Base-by-base conservation (phyloP, 75 land plant species). In the Sequoia sempervirens region DNA sequence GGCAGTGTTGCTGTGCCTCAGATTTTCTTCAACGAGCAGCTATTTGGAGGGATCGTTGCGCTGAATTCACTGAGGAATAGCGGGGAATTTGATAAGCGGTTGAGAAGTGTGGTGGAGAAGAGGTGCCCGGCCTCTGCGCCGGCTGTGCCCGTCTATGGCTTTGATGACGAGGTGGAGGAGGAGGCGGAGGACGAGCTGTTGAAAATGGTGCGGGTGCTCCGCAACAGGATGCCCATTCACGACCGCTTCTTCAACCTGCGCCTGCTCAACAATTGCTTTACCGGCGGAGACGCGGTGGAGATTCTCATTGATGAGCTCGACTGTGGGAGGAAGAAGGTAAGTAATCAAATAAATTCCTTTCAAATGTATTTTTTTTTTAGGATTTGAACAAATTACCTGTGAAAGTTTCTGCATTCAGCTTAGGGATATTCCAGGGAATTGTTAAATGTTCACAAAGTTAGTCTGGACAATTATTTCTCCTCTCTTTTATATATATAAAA, bases 21-120 rank as follows among this genome's bases (percentile, higher is more conserved):
- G 88, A 89, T 94, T 12, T 95, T 95, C 83, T 89, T 93, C 90
- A 95, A 95, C 88, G 94, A 93, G 61, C 92, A 86, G 86, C 83
- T 93, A 2, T 40, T 93, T 1, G 97, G 97, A 2, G 96, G 97
- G 5, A 80, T 95, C 69, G 96, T 90, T 74, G 96, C 86, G 47
- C 86, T 95, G 81, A 93, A 92, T 66, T 89, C 94, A 79, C 69
- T 95, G 89, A 41, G 93, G 78, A 89, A 91, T 81, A 90, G 93
- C 74, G 92, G 96, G 43, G 91, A 82, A 72, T 89, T 95, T n/a
- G 96, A 95, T 28, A 53, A 84, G 82, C 74, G 87, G 81, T 0
- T 94, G 79, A 82, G 50, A 81, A 89, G 89, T 79, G 86, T 92
- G 56, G 58, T 88, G 64, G 89, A 84, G 43, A 52, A 53, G 58